Evolutionary conservation across 768 basidiomycete genomes (phyloP).

Genomic region (Pisolithus marmoratus): DNA sequence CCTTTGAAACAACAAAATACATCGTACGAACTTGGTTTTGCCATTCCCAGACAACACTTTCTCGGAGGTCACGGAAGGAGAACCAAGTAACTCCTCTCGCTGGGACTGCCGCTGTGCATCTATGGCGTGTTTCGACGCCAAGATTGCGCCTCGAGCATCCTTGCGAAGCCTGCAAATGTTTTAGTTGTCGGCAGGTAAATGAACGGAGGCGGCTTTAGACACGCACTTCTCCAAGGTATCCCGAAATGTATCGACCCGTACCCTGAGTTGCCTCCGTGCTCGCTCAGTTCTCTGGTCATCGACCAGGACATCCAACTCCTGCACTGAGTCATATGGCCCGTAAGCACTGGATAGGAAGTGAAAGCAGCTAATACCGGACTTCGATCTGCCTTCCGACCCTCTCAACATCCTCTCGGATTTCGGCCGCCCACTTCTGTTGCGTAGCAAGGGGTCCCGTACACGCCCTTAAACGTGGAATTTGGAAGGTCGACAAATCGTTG

Average conservation of each 20-base stretch:
- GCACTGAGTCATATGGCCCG: neutral
- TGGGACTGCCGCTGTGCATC: constrained; percentile 53
- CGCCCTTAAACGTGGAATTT: constrained; percentile 65
- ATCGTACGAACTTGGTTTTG: constrained; percentile 52
- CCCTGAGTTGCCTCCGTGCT: constrained; percentile 42
- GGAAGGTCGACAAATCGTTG: constrained; percentile 59
- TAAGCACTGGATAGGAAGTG: constrained; percentile 1
- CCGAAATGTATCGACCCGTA: constrained; percentile 45
- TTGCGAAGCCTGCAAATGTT: constrained; percentile 45
- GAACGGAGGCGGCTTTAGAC: neutral
- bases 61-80: constrained; percentile 46
- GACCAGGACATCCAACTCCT: constrained; percentile 65
- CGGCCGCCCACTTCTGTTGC: constrained; percentile 71
- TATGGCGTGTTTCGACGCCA: constrained; percentile 70
- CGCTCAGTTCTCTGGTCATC: constrained; percentile 66
- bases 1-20: neutral
- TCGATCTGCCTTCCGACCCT: constrained; percentile 61
- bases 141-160: constrained; percentile 61
- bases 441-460: constrained; percentile 64
- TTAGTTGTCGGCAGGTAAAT: neutral
- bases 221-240: constrained; percentile 47
- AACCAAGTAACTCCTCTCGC: constrained; percentile 64
- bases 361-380: constrained; percentile 32
- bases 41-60: constrained; percentile 34
- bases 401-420: constrained; percentile 73